phyloP scores from a whole-genome alignment of 1,284 basidiomycete genomes.

The Gastroboletus turbinatus region DNA sequence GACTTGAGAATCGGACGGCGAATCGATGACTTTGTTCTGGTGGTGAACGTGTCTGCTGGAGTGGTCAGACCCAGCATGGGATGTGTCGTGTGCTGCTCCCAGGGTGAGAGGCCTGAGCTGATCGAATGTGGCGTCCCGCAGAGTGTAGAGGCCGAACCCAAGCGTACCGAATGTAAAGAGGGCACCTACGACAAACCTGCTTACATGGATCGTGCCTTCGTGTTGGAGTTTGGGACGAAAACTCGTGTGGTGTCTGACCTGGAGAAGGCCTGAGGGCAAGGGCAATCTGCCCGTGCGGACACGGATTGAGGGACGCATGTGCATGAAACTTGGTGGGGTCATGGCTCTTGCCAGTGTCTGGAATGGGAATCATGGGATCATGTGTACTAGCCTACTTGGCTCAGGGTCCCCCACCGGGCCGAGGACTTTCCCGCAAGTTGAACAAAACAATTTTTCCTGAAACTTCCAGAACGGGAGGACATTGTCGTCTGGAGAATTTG shows the following conservation, averaged over 20 bases:
- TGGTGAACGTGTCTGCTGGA: slow-evolving; percentile 2
- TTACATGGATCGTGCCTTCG: not conserved
- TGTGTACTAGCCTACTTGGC: not conserved
- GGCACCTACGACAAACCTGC: slow-evolving; percentile 18
- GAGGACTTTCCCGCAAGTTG: not conserved
- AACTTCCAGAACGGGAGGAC: slow-evolving; percentile 7
- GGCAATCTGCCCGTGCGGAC: not conserved
- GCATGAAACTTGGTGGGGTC: not conserved
- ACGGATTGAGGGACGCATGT: not conserved
- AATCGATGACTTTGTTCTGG: not conserved
- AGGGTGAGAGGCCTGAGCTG: slow-evolving; percentile 3
- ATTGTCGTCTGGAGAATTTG: not conserved
- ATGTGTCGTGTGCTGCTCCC: not conserved
- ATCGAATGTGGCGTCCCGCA: slow-evolving; percentile 5
- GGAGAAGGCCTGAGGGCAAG: not conserved
- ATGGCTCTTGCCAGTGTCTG: not conserved
- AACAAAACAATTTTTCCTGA: not conserved
- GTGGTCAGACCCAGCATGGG: not conserved
- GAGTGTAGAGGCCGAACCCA: slow-evolving; percentile 19
- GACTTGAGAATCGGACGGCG: not conserved
- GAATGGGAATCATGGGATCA: no score
- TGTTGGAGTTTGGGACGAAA: not conserved
- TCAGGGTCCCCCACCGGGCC: not conserved
- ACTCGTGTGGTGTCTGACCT: slow-evolving; percentile 3
- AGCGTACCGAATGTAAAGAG: slow-evolving; percentile 22